Percentiles rank a stretch among this genome's conserved stretches.
Conservation (phyloP, 805 yeast genomes). For the Candida quercuum region DNA sequence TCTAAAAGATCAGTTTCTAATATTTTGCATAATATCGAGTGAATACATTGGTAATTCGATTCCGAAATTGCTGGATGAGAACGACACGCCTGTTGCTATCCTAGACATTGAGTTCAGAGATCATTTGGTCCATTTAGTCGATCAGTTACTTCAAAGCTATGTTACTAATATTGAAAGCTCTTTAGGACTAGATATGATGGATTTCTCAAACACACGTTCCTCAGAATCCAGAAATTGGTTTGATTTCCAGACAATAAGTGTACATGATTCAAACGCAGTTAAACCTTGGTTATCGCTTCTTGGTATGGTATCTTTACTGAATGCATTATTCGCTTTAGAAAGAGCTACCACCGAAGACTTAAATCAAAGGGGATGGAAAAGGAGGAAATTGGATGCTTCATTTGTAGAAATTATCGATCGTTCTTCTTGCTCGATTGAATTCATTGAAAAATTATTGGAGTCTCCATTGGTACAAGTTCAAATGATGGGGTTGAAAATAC, state of each 20-base stretch:
- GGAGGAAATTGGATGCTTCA: constrained; percentile 26
- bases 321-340: constrained; percentile 7
- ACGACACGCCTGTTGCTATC: constrained; percentile 2
- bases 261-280: constrained; percentile 4
- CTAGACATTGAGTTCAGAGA: constrained; percentile 8
- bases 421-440: constrained; percentile 23
- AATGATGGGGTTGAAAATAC: constrained; percentile 23
- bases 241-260: constrained; percentile 22
- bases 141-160: constrained; percentile 3
- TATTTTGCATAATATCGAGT: constrained; percentile 41
- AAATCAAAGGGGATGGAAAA: constrained; percentile 12
- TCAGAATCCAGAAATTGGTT: too few species aligned
- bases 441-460: constrained; percentile 12
- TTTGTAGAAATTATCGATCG: constrained; percentile 19
- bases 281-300: constrained; percentile 37
- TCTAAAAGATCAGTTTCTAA: constrained; percentile 36
- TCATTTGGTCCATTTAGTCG: constrained; percentile 12
- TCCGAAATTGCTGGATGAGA: constrained; percentile 18
- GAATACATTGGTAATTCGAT: constrained; percentile 30
- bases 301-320: constrained; percentile 30
- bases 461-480: constrained; percentile 6
- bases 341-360: background rate
- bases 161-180: background rate
- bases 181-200: constrained; percentile 9
- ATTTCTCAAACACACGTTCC: constrained; percentile 2